Percentiles rank a stretch among this genome's conserved stretches.
phyloP scores from a whole-genome alignment of 495 filamentous ascomycete species.

The Hyaloscypha bicolor region DNA sequence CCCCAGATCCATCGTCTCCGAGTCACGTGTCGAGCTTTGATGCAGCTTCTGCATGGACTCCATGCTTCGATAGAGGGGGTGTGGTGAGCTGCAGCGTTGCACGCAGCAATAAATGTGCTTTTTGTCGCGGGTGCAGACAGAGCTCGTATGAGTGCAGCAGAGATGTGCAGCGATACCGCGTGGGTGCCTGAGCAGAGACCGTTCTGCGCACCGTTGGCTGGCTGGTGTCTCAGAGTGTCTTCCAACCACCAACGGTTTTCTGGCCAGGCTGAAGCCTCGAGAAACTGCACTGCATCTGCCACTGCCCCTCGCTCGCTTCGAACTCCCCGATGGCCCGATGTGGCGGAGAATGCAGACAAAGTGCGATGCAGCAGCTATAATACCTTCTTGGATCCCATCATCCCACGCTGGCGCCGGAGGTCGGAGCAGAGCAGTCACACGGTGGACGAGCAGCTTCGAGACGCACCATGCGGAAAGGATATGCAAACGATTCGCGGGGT shows the following conservation, averaged over 20 bases:
- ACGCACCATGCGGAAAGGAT: neutral
- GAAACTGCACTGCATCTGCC: neutral
- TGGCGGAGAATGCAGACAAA: neutral
- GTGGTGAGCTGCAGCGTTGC: neutral
- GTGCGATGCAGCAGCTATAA: no score
- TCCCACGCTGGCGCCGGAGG: no score
- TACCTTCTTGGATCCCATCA: no score
- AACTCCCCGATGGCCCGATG: neutral
- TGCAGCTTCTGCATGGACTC: neutral
- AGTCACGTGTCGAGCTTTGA: neutral
- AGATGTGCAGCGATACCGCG: neutral
- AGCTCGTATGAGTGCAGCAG: neutral
- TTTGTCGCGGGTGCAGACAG: neutral
- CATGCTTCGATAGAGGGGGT: neutral
- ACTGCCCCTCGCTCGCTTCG: no score
- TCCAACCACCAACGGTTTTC: neutral
- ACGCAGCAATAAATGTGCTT: neutral
- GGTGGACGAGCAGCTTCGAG: neutral
- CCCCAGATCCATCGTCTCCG: neutral
- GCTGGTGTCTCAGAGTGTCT: neutral
- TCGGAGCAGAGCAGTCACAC: constrained; percentile 3
- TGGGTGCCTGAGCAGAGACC: neutral
- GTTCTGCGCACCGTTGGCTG: no score
- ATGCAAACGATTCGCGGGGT: constrained; percentile 12
- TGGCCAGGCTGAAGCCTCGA: neutral